Evolutionary conservation across 2,329 filamentous ascomycete species (phyloP).

Genomic region (Cyphellophora europaea): DNA sequence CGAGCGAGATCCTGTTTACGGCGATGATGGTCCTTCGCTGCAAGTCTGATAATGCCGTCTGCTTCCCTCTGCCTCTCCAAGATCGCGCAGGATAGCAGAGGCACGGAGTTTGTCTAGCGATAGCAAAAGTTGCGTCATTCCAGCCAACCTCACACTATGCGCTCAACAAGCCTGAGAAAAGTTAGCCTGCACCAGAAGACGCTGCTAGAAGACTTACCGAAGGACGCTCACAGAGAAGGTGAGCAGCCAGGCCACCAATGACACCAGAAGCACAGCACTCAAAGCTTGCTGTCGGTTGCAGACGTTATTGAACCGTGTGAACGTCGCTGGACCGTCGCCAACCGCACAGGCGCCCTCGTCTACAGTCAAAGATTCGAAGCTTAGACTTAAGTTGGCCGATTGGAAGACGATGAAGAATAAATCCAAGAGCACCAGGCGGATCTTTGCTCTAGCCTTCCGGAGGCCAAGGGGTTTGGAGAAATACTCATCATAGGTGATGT

Average conservation of each 20-base stretch:
- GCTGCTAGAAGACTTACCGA: constrained; percentile 34
- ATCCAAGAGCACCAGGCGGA: constrained; percentile 81
- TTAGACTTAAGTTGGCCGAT: constrained; percentile 81
- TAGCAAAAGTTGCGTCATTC: too few relatives aligned
- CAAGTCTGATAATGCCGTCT: constrained; percentile 22
- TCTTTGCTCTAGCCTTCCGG: constrained; percentile 73
- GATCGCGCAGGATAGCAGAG: not conserved
- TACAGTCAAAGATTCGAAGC: constrained; percentile 71
- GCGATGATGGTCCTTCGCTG: constrained; percentile 43
- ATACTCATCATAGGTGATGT: constrained; percentile 96
- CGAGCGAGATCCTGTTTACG: constrained; percentile 51
- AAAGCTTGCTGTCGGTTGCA: constrained; percentile 60
- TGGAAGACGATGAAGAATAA: constrained; percentile 97
- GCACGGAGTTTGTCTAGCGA: not conserved
- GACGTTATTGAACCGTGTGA: constrained; percentile 29
- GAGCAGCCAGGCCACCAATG: constrained; percentile 78
- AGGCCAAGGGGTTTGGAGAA: constrained; percentile 86
- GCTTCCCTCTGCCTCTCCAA: not conserved
- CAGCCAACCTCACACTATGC: constrained; percentile 7
- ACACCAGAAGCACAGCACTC: constrained; percentile 68
- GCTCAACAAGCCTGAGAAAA: constrained; percentile 28
- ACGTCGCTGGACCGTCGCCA: constrained; percentile 26
- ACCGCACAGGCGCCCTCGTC: constrained; percentile 50
- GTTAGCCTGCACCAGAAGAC: constrained; percentile 21
- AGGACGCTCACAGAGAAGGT: constrained; percentile 84